phyloP scores from a whole-genome alignment of 805 yeast genomes.

The Grigorovia transvaalensis region DNA sequence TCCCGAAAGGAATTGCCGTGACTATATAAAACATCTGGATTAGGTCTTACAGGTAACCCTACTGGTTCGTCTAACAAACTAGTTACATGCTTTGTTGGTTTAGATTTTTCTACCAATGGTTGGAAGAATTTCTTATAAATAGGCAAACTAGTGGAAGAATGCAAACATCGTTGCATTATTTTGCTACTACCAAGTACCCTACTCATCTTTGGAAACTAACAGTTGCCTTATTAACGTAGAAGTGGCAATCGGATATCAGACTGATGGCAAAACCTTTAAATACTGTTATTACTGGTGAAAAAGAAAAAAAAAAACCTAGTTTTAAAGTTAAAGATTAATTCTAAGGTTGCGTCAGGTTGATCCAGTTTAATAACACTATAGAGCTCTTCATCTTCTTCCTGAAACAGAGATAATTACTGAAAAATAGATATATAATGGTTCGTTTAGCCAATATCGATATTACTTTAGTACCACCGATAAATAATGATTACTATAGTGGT shows the following conservation, averaged over 20 bases:
- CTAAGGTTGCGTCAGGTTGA: too few relatives aligned
- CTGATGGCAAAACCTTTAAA: too few relatives aligned
- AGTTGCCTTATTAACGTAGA: background rate
- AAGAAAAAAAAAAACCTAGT: too few relatives aligned
- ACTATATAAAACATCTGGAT: constrained; percentile 20
- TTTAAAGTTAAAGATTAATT: too few relatives aligned
- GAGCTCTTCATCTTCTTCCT: too few relatives aligned
- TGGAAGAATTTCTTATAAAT: constrained; percentile 28
- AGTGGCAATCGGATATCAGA: too few relatives aligned
- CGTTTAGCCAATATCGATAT: constrained; percentile 13
- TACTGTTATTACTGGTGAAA: too few relatives aligned
- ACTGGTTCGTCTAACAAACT: constrained; percentile 35
- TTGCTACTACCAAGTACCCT: background rate
- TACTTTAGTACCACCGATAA: constrained; percentile 17
- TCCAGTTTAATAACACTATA: too few relatives aligned
- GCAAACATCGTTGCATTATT: background rate
- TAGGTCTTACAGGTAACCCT: constrained; percentile 35
- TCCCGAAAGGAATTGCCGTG: constrained; percentile 37
- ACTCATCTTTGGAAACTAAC: background rate
- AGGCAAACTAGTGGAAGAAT: background rate
- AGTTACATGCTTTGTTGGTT: constrained; percentile 29
- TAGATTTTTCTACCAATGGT: constrained; percentile 29
- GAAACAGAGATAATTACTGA: too few relatives aligned
- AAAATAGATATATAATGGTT: constrained; percentile 13
- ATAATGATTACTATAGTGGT: constrained; percentile 23